phyloP scores from a whole-genome alignment of 2,329 filamentous ascomycete species.

The Pseudocercospora crystallina region DNA sequence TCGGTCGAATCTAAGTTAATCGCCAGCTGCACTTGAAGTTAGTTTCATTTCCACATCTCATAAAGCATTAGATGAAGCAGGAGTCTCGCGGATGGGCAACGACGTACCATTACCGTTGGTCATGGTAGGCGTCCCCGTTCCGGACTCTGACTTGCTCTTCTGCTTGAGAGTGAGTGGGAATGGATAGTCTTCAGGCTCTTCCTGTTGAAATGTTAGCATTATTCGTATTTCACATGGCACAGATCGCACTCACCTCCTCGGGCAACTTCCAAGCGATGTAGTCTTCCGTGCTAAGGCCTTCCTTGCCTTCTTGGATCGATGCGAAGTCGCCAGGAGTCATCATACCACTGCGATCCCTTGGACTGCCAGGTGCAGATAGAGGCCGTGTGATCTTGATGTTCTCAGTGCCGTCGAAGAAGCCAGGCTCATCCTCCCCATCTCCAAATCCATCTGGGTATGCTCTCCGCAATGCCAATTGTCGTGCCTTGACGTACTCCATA shows the following conservation, averaged over 20 bases:
- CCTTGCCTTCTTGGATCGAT: conserved; percentile 88
- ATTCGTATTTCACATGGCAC: too few species aligned
- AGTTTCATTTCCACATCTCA: too few species aligned
- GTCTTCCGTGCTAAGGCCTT: conserved; percentile 92
- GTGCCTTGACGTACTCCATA: conserved; percentile 97
- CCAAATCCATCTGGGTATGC: conserved; percentile 88
- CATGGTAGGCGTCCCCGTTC: conserved; percentile 24
- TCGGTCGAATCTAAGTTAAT: too few species aligned
- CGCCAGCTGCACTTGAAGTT: too few species aligned
- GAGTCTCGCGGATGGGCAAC: conserved; percentile 15
- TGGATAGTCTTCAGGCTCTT: conserved; percentile 78
- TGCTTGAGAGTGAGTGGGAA: conserved; percentile 67
- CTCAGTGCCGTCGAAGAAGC: conserved; percentile 89
- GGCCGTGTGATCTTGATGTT: conserved; percentile 87
- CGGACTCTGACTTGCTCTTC: conserved; percentile 38
- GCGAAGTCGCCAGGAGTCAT: conserved; percentile 99
- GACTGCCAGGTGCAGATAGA: conserved; percentile 90
- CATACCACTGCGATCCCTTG: conserved; percentile 87
- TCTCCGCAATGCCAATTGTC: conserved; percentile 84
- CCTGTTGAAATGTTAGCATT: conserved; percentile 39
- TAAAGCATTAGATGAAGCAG: background rate
- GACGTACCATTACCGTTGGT: conserved; percentile 25
- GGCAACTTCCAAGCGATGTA: conserved; percentile 98
- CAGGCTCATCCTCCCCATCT: conserved; percentile 68
- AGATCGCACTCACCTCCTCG: conserved; percentile 61